Base-by-base conservation (phyloP, 1,284 basidiomycete genomes). In the Ganoderma lucidum region DNA sequence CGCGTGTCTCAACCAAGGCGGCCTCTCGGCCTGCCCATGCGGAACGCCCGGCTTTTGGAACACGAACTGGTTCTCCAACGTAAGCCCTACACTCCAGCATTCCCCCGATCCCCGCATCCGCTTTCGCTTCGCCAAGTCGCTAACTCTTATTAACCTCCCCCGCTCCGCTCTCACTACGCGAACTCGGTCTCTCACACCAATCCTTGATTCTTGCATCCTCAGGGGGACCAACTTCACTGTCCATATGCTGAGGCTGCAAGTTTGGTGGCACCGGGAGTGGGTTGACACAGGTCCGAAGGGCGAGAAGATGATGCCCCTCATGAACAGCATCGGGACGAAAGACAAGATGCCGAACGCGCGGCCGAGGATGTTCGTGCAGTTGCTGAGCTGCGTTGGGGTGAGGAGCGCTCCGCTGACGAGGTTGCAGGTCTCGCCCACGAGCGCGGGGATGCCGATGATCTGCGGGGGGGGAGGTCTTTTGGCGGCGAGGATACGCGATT, bases 11-110 rank as follows among this genome's bases (percentile, higher is more conserved):
- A 60, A 69, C 64, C 39, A 41, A 6, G 90, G 90, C 0, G 88
- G 89, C 0, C 81, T 65, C 8, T 2, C 44, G 3, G 53, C 78
- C 12, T 91, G 89, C 73, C 87, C 88, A 1, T 90, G 88, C 71
- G 81, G 81, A 6, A 88, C 88, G 15, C 84, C 87, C 2, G 89
- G 89, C 71, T 70, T 84, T 19, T 90, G 88, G 90, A 91, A 92
- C 74, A 86, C 85, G 64, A 93, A 93, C 75, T 93, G 91, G 91
- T 90, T 85, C 75, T 86, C 85, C 10, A 91, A 73, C 64, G 73
- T 71, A 28, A 32, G n/a, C 15, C 44, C 44, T 23, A 6, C 8
- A 3, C 61, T 39, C 42, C 61, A 32, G 14, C n/a, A 19, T 19
- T 56, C 19, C 30, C 32, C 32, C 55, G 55, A 56, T 56, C 55